These are phyloP conservation scores for Melastoma candidum DNA, from an alignment of 441 rosid species.

Conservation along the genomic window DNA sequence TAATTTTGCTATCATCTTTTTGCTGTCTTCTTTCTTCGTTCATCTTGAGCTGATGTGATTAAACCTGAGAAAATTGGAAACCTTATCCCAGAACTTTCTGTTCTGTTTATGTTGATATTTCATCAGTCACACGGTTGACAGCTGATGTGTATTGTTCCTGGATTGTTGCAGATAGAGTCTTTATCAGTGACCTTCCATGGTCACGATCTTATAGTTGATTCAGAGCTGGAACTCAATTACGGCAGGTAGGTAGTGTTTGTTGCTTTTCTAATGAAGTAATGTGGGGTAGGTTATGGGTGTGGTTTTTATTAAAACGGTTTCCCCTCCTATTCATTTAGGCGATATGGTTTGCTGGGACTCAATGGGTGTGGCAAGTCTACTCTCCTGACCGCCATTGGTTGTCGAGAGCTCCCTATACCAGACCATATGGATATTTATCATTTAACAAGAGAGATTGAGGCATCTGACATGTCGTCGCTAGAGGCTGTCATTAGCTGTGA, in stretches of 20 bases:
- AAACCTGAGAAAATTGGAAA: no score
- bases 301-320: neutral
- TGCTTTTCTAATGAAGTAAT: no score
- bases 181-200: conserved; percentile 93
- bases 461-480: conserved; percentile 86
- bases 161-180: conserved; percentile 73
- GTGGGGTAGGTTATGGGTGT: neutral
- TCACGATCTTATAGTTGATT: conserved; percentile 83
- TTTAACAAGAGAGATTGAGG: conserved; percentile 79
- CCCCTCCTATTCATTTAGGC: conserved; percentile 28
- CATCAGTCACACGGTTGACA: no score
- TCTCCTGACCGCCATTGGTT: conserved; percentile 71
- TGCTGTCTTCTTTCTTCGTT: no score
- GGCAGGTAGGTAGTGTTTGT: conserved; percentile 41
- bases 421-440: conserved; percentile 94
- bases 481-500: conserved; percentile 87
- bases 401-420: conserved; percentile 85
- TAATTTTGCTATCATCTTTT: no score
- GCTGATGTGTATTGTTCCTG: neutral
- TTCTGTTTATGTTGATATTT: no score
- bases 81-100: no score
- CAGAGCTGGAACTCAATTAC: conserved; percentile 88
- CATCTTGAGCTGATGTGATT: no score
- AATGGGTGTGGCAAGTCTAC: conserved; percentile 98
- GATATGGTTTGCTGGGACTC: conserved; percentile 88